A percentile compares a stretch with the other conserved stretches of the same genome.
Evolutionary conservation across 345 rosid genomes (phyloP).

Genomic region (Gossypium australe): DNA sequence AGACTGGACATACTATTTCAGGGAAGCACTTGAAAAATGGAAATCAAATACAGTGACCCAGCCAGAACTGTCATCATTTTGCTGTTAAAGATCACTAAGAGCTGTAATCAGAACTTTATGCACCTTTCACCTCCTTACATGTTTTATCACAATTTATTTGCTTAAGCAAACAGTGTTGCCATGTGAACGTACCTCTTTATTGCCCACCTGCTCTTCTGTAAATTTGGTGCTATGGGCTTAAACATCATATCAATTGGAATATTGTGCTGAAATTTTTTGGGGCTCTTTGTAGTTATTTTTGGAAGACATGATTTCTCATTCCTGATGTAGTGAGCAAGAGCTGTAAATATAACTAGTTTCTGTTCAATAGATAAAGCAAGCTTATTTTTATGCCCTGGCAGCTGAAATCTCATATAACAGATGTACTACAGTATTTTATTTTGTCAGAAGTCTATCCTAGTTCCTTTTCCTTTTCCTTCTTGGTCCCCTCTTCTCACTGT

Average conservation of each 20-base stretch:
- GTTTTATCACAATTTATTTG: background rate
- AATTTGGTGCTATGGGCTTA: background rate
- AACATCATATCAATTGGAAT: background rate
- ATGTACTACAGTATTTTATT: constrained; percentile 1
- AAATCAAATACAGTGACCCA: background rate
- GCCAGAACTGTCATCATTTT: background rate
- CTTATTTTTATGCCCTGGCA: background rate
- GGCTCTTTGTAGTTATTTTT: background rate
- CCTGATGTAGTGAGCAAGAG: background rate
- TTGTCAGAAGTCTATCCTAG: background rate
- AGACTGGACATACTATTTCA: background rate
- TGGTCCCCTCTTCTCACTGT: background rate
- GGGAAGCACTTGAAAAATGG: background rate
- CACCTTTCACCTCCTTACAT: background rate
- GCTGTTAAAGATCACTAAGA: background rate
- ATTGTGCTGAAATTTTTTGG: background rate
- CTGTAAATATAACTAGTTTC: background rate
- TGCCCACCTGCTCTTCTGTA: background rate
- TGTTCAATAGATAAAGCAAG: background rate
- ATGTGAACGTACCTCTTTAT: background rate
- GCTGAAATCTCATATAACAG: background rate
- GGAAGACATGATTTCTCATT: background rate
- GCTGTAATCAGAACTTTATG: background rate
- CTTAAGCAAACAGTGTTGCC: background rate
- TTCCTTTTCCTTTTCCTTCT: background rate